Base-by-base conservation (phyloP, 768 basidiomycete species). In the Chalciporus piperatus region DNA sequence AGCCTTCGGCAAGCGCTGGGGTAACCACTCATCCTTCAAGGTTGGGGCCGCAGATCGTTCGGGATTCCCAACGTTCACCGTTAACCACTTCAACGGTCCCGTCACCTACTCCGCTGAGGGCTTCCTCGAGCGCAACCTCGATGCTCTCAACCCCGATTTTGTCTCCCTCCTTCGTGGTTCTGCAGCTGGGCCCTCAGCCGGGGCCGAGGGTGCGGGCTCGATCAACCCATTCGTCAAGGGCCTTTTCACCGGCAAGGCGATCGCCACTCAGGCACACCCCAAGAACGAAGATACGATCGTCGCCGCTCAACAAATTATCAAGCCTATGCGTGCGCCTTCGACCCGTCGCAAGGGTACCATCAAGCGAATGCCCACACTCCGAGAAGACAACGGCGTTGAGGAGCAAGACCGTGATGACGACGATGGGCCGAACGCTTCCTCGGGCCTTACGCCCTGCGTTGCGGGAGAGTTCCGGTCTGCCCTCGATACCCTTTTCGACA, bases 241-340 rank as follows among this genome's bases (percentile, higher is more conserved):
- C 8, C 72, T 99, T 6, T 98, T 98, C 71, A 87, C 86, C 0
- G 82, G 76, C 35, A 92, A 92, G 64, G 87, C 88, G 3, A 93
- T 99, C 55, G 91, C 93, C 0, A 96, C 92, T 0, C 87, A 93
- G 63, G 90, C 86, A 0, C 94, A 98, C 63, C 94, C 96, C 0
- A 76, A 87, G 55, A 87, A 95, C 60, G 93, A 98, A 61, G 94
- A 96, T 45, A 97, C 95, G 0, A 95, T 98, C 54, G 95, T 98
- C 14, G 82, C 93, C 6, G 94, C 93, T 0, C 92, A 94, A 64
- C 94, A 97, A 66, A 84, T 85, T 32, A 85, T 93, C 57, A 93
- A 95, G 69, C 96, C 96, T 0, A 92, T 97, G 85, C 84, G 95
- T 9, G 84, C 89, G 0, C 95, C 95, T 0, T 96, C 92, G 0